A percentile compares a stretch with the other conserved stretches of the same genome.
Evolutionary conservation across 495 filamentous ascomycete genomes (phyloP).

Genomic region (Aspergillus taichungensis): DNA sequence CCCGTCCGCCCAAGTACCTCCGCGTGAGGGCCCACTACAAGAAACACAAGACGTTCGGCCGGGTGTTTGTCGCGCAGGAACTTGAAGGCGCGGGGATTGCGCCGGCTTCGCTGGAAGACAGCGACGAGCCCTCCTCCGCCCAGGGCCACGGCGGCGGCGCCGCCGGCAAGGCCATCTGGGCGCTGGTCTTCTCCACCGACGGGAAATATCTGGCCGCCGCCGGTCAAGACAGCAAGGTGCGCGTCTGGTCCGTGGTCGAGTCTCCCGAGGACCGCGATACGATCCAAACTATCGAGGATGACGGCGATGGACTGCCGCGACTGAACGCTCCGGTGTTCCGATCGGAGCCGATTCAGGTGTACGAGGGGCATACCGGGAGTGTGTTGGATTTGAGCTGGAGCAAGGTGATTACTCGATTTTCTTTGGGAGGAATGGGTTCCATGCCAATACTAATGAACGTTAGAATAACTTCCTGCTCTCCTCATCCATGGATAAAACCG

Average conservation of each 20-base stretch:
- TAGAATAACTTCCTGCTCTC: slow-evolving; percentile 94
- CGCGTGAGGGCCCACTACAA: slow-evolving; percentile 75
- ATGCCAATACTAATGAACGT: slow-evolving; percentile 2
- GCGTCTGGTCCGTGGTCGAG: slow-evolving; percentile 85
- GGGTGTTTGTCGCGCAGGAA: slow-evolving; percentile 87
- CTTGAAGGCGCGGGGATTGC: slow-evolving; percentile 33
- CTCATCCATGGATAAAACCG: slow-evolving; percentile 97
- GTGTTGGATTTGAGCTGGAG: slow-evolving; percentile 94
- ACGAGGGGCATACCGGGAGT: slow-evolving; percentile 76
- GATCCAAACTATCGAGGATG: slow-evolving; percentile 64
- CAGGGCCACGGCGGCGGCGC: slow-evolving; percentile 28
- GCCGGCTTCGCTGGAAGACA: slow-evolving; percentile 17
- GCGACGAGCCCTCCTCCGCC: slow-evolving; percentile 17
- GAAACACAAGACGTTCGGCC: slow-evolving; percentile 72
- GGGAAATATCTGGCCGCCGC: slow-evolving; percentile 85
- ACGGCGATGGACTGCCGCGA: slow-evolving; percentile 36
- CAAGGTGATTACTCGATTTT: slow-evolving; percentile 49
- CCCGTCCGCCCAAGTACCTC: slow-evolving; percentile 86
- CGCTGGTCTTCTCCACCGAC: slow-evolving; percentile 86
- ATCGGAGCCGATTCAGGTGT: slow-evolving; percentile 65
- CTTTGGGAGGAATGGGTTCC: no score
- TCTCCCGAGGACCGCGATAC: slow-evolving; percentile 67
- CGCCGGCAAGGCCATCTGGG: slow-evolving; percentile 65
- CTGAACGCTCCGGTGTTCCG: slow-evolving; percentile 91
- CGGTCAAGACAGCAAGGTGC: slow-evolving; percentile 76